Base-by-base conservation (phyloP, 768 basidiomycete species). In the Erythrobasidium yunnanense region DNA sequence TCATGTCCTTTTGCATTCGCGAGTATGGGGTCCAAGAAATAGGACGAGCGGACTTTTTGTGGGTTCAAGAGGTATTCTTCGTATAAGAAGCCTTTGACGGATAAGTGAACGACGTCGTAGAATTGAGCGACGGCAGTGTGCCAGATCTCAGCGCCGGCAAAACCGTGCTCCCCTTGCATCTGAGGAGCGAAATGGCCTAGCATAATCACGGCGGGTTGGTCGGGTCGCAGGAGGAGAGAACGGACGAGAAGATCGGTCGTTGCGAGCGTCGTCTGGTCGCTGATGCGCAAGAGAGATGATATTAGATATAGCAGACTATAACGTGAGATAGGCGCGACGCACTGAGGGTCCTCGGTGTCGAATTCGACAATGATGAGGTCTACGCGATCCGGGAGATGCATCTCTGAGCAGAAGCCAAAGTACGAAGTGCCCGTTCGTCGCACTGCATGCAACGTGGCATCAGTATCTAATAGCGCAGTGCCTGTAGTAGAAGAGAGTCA, bases 171-270 rank as follows among this genome's bases (percentile, higher is more conserved):
- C 35, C 82, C 79, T 71, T 92, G 88, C 0, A 86, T 74, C 72
- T 99, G 90, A 0, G 92, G 88, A 58, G 83, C 83, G 74, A 96
- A 96, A 77, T 97, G 92, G 17, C 93, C 93, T n/a, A 99, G 83
- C 66, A 96, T 81, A 71, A 99, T 76, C 66, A 99, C 83, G 32
- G 92, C 95, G 17, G 95, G 95, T 67, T 86, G 83, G 71, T 95
- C 90, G 1, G 87, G 87, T 27, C 93, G 84, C 45, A 89, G 80
- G 51, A 99, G 85, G 74, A 96, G 81, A 2, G 91, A 92, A 30
- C 95, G 88, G 66, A 96, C 81, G 67, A 99, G 85, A 15, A 90
- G 81, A 74, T 99, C 95, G 71, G 93, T 96, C 76, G 90, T 83
- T 32, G 87, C 68, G 33, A 85, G 77, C 86, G 81, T 73, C 82